Conservation (phyloP, 2,329 filamentous ascomycete genomes). For the Coniella lustricola region DNA sequence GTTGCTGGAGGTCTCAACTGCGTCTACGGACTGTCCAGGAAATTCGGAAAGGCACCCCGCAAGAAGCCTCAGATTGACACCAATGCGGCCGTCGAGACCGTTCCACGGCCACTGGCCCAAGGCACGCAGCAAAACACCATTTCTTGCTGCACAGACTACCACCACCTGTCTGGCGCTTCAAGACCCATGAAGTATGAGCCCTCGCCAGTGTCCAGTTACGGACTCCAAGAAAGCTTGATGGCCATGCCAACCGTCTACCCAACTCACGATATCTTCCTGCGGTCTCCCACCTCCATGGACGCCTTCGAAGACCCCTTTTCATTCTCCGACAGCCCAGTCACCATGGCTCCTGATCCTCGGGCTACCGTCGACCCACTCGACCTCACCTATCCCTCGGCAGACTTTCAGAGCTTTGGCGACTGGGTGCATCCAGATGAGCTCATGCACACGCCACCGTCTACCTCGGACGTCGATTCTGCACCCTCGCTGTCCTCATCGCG, state of each 20-base stretch:
- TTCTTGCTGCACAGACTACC: conserved; percentile 13
- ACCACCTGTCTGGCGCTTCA: conserved; percentile 6
- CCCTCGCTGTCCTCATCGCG: conserved; percentile 4
- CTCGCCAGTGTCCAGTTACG: conserved; percentile 3
- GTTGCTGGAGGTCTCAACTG: conserved; percentile 14
- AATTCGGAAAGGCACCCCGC: conserved; percentile 15
- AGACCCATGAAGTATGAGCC: conserved; percentile 13
- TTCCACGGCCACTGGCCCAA: conserved; percentile 10
- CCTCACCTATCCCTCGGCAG: conserved; percentile 12
- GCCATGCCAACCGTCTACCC: conserved; percentile 10
- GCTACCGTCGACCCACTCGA: conserved; percentile 13
- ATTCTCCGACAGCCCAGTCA: conserved; percentile 10
- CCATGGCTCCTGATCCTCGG: conserved; percentile 3
- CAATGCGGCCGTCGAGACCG: not conserved
- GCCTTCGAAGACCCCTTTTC: conserved; percentile 11
- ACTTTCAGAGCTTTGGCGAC: conserved; percentile 13
- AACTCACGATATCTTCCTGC: conserved; percentile 11
- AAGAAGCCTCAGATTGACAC: conserved; percentile 13
- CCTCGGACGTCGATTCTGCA: conserved; percentile 6
- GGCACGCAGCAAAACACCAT: conserved; percentile 9
- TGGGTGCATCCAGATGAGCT: conserved; percentile 15
- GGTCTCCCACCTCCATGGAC: conserved; percentile 10
- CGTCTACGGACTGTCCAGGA: conserved; percentile 15
- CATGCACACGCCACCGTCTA: conserved; percentile 11
- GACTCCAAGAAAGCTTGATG: conserved; percentile 14